A percentile compares a stretch with the other conserved stretches of the same genome.
Evolutionary conservation across 176 grass and related monocot genomes (phyloP).

Genomic region (Bothriochloa decipiens): DNA sequence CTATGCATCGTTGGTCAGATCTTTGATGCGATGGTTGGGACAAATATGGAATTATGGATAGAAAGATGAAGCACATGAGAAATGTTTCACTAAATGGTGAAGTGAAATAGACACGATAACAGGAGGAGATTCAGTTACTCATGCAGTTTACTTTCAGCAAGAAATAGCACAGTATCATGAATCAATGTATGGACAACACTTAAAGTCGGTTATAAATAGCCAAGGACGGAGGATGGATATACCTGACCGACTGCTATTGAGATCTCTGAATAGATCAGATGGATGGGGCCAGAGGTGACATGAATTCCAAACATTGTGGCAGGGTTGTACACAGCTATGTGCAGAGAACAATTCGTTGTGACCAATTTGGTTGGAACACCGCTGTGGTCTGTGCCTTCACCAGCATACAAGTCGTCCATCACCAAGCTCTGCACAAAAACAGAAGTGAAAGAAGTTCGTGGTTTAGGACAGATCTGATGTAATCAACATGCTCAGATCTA

Average conservation of each 20-base stretch:
- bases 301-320: slow-evolving; percentile 96
- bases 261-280: slow-evolving; percentile 82
- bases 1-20: neutral
- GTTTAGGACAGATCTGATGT: neutral
- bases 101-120: neutral
- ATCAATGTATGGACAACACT: neutral
- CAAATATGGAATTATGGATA: neutral
- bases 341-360: slow-evolving; percentile 83
- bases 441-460: slow-evolving; percentile 8
- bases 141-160: slow-evolving; percentile 4
- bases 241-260: slow-evolving; percentile 47
- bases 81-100: neutral
- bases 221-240: neutral
- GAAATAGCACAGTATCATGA: neutral
- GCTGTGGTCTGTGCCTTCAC: slow-evolving; percentile 83
- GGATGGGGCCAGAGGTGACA: slow-evolving; percentile 82
- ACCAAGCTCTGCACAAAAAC: slow-evolving; percentile 67
- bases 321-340: slow-evolving; percentile 75
- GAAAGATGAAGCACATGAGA: neutral
- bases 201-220: slow-evolving; percentile 1
- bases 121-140: neutral
- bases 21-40: neutral
- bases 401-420: slow-evolving; percentile 79
- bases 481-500: neutral
- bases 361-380: slow-evolving; percentile 95